These are phyloP conservation scores for Metarhizium sp. DNA, from an alignment of 2,329 filamentous ascomycete species.

Conservation along the genomic window DNA sequence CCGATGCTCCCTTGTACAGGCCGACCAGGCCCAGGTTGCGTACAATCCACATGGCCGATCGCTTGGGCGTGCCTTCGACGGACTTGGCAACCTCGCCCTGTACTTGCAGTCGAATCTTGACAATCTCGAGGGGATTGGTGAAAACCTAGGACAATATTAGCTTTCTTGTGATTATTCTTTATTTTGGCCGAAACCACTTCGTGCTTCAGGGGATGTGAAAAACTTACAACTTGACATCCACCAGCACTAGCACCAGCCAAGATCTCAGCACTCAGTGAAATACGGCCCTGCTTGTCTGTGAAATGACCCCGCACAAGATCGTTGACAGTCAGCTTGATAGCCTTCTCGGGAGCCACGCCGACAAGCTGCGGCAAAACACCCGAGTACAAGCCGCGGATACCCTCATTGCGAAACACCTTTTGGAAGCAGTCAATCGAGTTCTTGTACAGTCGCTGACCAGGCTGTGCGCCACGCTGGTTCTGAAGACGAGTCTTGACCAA, in stretches of 20 bases:
- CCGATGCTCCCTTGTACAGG: slow-evolving; percentile 92
- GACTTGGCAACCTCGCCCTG: slow-evolving; percentile 92
- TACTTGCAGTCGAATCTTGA: slow-evolving; percentile 97
- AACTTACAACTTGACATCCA: slow-evolving; percentile 87
- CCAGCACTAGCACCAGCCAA: slow-evolving; percentile 84
- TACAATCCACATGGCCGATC: slow-evolving; percentile 96
- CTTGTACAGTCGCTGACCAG: slow-evolving; percentile 86
- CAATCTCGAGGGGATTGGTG: slow-evolving; percentile 96
- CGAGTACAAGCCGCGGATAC: slow-evolving; percentile 81
- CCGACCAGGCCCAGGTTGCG: slow-evolving; percentile 88
- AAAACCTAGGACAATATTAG: slow-evolving; percentile 56
- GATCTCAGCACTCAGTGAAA: slow-evolving; percentile 63
- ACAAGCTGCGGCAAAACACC: slow-evolving; percentile 92
- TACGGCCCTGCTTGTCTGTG: slow-evolving; percentile 66
- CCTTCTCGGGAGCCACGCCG: slow-evolving; percentile 97
- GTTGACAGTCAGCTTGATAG: slow-evolving; percentile 98
- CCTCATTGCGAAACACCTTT: slow-evolving; percentile 91
- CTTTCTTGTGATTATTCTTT: too few species aligned
- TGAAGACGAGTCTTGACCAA: slow-evolving; percentile 98
- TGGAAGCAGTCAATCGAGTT: slow-evolving; percentile 93
- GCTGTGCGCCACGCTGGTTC: slow-evolving; percentile 78
- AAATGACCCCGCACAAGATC: slow-evolving; percentile 75
- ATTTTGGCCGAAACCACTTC: background rate
- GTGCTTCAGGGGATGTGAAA: background rate
- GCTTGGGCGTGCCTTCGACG: slow-evolving; percentile 70